Conservation (phyloP, 139 green algal genomes). For the Microglena sp. region DNA sequence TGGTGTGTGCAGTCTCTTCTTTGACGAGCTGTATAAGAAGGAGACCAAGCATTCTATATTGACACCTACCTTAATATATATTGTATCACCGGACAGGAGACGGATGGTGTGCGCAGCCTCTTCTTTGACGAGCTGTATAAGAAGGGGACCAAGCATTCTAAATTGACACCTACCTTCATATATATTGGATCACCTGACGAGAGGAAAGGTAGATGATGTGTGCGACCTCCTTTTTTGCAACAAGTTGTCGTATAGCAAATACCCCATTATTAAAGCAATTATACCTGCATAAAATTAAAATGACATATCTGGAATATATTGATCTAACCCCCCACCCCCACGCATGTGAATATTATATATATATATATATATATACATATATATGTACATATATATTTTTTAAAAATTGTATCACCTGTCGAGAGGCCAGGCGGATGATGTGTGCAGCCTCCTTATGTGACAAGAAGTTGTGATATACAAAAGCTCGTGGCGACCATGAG, state of each 20-base stretch:
- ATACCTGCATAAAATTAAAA: neutral
- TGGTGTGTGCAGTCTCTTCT: constrained; percentile 67
- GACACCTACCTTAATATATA: neutral
- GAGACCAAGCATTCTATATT: too few species aligned
- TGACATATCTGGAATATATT: neutral
- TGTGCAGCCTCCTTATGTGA: constrained; percentile 55
- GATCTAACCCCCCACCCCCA: neutral
- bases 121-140: too few species aligned
- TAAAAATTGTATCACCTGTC: constrained; percentile 12
- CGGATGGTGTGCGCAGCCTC: neutral
- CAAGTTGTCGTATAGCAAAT: too few species aligned
- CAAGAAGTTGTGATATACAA: constrained; percentile 80
- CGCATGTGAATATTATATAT: too few species aligned
- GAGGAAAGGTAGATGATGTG: constrained; percentile 50
- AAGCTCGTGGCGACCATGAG: constrained; percentile 62
- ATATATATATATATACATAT: too few species aligned
- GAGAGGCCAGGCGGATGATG: constrained; percentile 35
- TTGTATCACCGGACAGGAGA: neutral
- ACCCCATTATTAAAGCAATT: too few species aligned
- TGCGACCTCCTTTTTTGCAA: constrained; percentile 55
- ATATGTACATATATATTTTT: too few species aligned
- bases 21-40: too few species aligned
- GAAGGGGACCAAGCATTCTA: too few species aligned
- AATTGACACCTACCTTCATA: too few species aligned
- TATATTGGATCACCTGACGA: constrained; percentile 13